These are phyloP conservation scores for Talaromyces sp. DNA, from an alignment of 2,329 filamentous ascomycete species.

Conservation along the genomic window DNA sequence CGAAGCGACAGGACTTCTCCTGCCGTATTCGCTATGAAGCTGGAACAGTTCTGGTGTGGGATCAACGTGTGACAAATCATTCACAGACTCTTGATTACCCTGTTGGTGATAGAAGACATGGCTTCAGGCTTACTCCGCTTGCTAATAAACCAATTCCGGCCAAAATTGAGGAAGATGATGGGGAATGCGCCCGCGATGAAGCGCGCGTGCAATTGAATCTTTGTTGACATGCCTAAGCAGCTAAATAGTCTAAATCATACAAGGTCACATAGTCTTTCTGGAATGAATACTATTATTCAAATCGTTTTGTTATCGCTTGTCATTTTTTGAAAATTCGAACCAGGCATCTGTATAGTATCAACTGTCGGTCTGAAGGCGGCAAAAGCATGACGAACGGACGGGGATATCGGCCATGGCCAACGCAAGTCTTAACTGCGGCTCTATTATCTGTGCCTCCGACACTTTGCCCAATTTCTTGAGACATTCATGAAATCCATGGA, in stretches of 20 bases:
- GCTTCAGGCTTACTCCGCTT: background rate
- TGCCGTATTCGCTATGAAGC: conserved; percentile 30
- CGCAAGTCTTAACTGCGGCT: conserved; percentile 54
- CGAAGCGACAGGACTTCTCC: conserved; percentile 28
- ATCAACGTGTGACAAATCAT: conserved; percentile 21
- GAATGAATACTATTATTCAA: too few species aligned
- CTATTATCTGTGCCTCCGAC: conserved; percentile 51
- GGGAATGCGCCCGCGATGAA: background rate
- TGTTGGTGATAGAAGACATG: background rate
- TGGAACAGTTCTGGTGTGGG: conserved; percentile 36
- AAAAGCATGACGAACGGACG: conserved; percentile 64
- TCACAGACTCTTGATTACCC: conserved; percentile 4
- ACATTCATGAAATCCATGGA: conserved; percentile 75
- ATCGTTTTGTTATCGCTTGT: too few species aligned
- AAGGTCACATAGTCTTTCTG: too few species aligned
- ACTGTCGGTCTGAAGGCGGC: conserved; percentile 42
- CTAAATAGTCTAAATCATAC: too few species aligned
- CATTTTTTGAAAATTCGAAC: too few species aligned
- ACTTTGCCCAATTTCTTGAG: conserved; percentile 56
- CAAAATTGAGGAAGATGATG: conserved; percentile 2
- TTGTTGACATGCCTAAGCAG: background rate
- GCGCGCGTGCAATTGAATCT: conserved; percentile 1
- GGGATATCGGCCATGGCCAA: conserved; percentile 62
- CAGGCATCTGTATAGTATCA: too few species aligned
- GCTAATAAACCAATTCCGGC: conserved; percentile 2